Percentiles rank a stretch among this genome's conserved stretches.
These are phyloP conservation scores for Spinellus fusiger DNA, from an alignment of 192 early-diverging fungal species.

Conservation along the genomic window DNA sequence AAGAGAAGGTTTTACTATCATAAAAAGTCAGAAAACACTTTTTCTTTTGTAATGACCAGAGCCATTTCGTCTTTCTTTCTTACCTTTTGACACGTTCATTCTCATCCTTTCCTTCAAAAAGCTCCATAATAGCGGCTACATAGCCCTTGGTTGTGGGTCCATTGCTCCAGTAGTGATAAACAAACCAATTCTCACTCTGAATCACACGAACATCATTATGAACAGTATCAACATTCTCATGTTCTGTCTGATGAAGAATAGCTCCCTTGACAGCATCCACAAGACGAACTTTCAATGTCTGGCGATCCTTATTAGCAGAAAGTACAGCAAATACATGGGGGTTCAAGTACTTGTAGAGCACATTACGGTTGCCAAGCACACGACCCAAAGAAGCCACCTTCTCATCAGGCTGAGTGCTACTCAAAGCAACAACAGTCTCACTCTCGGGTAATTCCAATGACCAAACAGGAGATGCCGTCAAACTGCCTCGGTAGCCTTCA, in stretches of 20 bases:
- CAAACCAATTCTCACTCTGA: conserved; percentile 84
- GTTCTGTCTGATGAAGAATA: conserved; percentile 66
- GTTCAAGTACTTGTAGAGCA: conserved; percentile 99
- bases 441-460: conserved; percentile 48
- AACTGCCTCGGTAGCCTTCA: conserved; percentile 39
- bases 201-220: conserved; percentile 55
- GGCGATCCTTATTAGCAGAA: conserved; percentile 39
- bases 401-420: conserved; percentile 24
- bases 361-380: conserved; percentile 89
- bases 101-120: conserved; percentile 78
- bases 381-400: conserved; percentile 85
- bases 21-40: background rate
- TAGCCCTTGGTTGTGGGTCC: conserved; percentile 50
- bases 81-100: conserved; percentile 65
- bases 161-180: conserved; percentile 88
- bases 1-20: conserved; percentile 64
- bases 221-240: conserved; percentile 47
- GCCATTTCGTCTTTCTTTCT: conserved; percentile 4
- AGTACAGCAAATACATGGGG: conserved; percentile 82
- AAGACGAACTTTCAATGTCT: conserved; percentile 65
- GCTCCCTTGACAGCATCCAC: conserved; percentile 86
- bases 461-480: conserved; percentile 44
- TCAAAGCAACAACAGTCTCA: conserved; percentile 30
- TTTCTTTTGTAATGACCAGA: background rate
- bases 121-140: conserved; percentile 77